Evolutionary conservation across 345 rosid genomes (phyloP).

Genomic region (Bretschneidera sinensis): DNA sequence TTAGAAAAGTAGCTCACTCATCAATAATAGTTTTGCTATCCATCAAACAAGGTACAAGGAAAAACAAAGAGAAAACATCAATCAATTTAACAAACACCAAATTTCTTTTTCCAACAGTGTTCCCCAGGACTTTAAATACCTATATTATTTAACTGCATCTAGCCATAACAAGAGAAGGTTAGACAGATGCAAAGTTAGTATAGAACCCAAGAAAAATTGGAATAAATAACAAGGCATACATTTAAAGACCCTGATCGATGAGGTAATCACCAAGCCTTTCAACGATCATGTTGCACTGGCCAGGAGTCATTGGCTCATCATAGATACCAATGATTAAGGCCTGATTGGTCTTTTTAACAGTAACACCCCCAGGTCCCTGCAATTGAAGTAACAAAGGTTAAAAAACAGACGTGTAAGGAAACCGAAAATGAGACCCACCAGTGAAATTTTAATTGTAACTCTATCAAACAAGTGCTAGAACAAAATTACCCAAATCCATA

Average conservation of each 20-base stretch:
- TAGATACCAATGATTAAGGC: constrained; percentile 67
- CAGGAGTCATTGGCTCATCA: constrained; percentile 80
- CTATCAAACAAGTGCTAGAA: not conserved
- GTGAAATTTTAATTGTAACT: not conserved
- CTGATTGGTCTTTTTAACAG: constrained; percentile 73
- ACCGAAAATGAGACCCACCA: not conserved
- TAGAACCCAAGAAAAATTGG: constrained; percentile 6
- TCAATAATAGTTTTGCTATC: too few relatives aligned
- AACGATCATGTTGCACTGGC: constrained; percentile 84
- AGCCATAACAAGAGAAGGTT: constrained; percentile 1
- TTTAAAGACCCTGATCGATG: constrained; percentile 61
- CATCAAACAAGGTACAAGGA: too few relatives aligned
- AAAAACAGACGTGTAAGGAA: not conserved
- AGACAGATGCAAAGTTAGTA: not conserved
- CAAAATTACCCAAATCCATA: too few relatives aligned
- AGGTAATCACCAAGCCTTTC: constrained; percentile 93
- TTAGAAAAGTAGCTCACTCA: too few relatives aligned
- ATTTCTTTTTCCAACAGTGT: too few relatives aligned
- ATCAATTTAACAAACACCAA: too few relatives aligned
- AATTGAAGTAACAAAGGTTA: too few relatives aligned
- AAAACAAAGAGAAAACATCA: too few relatives aligned
- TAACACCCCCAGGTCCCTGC: constrained; percentile 71
- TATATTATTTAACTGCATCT: too few relatives aligned
- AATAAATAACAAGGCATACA: not conserved
- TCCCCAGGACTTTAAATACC: too few relatives aligned